Conservation (phyloP, 116 monocot genomes). For the Thalassia testudinum region DNA sequence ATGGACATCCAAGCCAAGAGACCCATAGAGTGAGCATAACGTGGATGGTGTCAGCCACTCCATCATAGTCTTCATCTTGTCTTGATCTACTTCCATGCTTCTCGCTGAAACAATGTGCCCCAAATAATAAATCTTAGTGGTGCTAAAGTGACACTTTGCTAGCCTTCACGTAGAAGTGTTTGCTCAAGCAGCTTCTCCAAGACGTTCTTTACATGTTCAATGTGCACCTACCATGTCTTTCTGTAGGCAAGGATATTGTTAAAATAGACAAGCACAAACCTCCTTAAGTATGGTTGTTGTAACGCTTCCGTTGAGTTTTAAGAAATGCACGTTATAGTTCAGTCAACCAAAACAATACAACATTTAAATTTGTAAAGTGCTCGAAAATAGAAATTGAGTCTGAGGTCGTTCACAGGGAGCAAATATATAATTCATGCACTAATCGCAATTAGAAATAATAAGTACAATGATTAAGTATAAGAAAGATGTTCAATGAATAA, state of each 20-base stretch:
- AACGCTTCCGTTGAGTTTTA: no score
- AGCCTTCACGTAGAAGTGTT: background rate
- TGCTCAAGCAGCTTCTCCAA: background rate
- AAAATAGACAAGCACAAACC: background rate
- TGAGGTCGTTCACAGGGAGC: no score
- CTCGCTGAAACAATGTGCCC: background rate
- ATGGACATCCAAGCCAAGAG: background rate
- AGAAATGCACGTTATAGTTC: no score
- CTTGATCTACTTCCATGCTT: background rate
- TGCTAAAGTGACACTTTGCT: background rate
- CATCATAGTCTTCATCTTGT: background rate
- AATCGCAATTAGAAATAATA: no score
- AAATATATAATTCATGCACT: no score
- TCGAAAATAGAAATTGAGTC: no score
- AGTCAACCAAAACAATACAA: no score
- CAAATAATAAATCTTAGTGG: background rate
- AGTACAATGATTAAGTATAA: no score
- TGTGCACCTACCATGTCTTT: background rate
- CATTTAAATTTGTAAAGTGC: no score
- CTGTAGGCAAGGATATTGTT: background rate
- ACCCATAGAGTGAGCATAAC: background rate
- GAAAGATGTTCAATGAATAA: no score
- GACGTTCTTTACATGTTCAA: background rate
- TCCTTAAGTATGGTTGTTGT: background rate
- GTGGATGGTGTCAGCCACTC: background rate